Evolutionary conservation across 148 eudicot species (phyloP), one percentile per base, ranked within the genome.

Genomic region (Linanthus parryae): DNA sequence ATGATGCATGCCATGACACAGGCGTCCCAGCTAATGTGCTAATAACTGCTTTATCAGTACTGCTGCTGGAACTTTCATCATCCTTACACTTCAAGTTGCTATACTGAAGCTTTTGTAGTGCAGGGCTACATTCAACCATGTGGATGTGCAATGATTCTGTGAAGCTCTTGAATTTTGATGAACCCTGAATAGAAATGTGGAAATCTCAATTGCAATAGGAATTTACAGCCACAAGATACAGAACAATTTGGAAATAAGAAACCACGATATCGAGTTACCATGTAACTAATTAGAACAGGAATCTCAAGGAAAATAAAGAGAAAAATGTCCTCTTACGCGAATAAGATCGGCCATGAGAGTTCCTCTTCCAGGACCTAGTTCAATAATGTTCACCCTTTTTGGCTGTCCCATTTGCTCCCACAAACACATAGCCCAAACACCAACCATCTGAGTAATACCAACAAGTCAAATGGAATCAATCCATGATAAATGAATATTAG

Each of bases 321-420:
- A 60, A 59, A 48, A 18, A 28, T 23, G 56, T 56, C 39, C 21
- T 60, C 82, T 52, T 79, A 92, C 98, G 37, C 94, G 81, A 51
- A 92, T 69, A 68, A 92, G 94, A 68, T 92, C 96, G 40, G 83
- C 96, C 90, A 92, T 78, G 52, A 92, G 94, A 52, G 98, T 87
- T 67, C 98, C 98, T 64, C 98, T 70, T 69, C 98, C 98, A 25
- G 98, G 98, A 52, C 98, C 94, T 52, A 92, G 87, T 83, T 92
- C 98, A 56, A 92, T 79, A 41, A 92, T 54, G 54, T 79, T 87
- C 46, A 92, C 74, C 54, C 69, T 77, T 18, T 41, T 62, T 21
- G 98, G 98, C 24, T 69, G 80, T 35, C 96, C 98, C 94, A 92
- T 92, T 79, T 83, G 94, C 67, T 92, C 90, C 98, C 98, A 92